phyloP scores from a whole-genome alignment of 768 basidiomycete genomes.

The Boletus fagicola region DNA sequence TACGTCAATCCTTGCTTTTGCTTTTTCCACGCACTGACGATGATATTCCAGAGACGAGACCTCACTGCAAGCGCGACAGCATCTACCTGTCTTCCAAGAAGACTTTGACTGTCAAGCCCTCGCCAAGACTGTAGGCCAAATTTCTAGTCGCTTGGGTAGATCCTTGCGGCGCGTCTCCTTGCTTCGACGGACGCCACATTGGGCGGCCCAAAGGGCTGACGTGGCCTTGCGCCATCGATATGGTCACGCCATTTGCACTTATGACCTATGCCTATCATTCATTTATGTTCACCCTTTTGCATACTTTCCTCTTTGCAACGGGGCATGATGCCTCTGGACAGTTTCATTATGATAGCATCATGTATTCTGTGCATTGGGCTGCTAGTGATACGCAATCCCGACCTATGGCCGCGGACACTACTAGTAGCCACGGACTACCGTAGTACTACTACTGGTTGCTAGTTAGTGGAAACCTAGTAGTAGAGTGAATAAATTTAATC shows the following conservation, averaged over 20 bases:
- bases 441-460: background rate
- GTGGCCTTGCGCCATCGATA: background rate
- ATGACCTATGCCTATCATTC: background rate
- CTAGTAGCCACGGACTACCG: background rate
- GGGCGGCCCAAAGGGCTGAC: background rate
- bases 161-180: background rate
- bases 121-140: conserved; percentile 18
- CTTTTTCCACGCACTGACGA: background rate
- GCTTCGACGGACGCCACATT: background rate
- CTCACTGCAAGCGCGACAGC: conserved; percentile 1
- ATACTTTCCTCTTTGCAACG: background rate
- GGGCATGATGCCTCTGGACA: background rate
- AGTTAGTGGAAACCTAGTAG: background rate
- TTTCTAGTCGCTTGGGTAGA: background rate
- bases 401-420: background rate
- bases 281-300: background rate
- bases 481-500: conserved; percentile 4
- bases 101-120: conserved; percentile 9
- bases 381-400: background rate
- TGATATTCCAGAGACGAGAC: conserved; percentile 3
- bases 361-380: background rate
- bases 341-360: background rate
- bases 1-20: background rate
- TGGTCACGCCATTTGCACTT: background rate
- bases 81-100: conserved; percentile 8